Evolutionary conservation across 371 early-diverging fungal species (phyloP).

Genomic region (Mucor ambiguus): DNA sequence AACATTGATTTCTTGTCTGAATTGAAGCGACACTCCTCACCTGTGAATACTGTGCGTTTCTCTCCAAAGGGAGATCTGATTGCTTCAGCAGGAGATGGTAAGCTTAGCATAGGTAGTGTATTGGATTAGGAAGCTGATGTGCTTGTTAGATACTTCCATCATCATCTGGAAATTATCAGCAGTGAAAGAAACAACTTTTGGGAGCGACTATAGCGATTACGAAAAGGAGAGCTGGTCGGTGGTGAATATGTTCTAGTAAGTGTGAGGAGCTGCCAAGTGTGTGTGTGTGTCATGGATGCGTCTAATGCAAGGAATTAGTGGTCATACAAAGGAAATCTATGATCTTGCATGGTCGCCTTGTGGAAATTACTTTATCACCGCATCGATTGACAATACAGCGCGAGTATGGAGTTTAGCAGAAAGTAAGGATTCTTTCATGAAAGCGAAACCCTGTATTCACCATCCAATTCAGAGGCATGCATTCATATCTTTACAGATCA

Average conservation of each 20-base stretch:
- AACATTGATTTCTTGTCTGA: conserved; percentile 83
- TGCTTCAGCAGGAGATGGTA: conserved; percentile 93
- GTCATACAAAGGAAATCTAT: conserved; percentile 78
- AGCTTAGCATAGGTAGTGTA: neutral
- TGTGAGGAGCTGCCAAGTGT: neutral
- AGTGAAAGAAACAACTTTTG: conserved; percentile 35
- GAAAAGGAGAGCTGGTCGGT: conserved; percentile 66
- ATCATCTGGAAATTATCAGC: conserved; percentile 79
- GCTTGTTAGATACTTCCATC: conserved; percentile 72
- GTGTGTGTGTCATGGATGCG: neutral
- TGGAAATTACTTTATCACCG: conserved; percentile 85
- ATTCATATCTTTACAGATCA: conserved; percentile 86
- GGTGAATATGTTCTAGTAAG: conserved; percentile 50
- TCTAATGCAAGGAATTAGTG: conserved; percentile 26
- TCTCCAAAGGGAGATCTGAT: conserved; percentile 76
- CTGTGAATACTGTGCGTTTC: conserved; percentile 95
- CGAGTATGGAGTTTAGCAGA: conserved; percentile 85
- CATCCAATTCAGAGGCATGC: conserved; percentile 59
- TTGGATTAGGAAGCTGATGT: neutral
- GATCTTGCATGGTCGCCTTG: conserved; percentile 96
- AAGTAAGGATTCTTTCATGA: conserved; percentile 45
- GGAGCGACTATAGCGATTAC: conserved; percentile 38
- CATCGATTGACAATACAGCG: conserved; percentile 91
- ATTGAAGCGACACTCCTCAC: conserved; percentile 82
- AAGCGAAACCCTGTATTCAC: neutral